Evolutionary conservation across 257 asterid genomes (phyloP).

Genomic region (Fraxinus anomala): DNA sequence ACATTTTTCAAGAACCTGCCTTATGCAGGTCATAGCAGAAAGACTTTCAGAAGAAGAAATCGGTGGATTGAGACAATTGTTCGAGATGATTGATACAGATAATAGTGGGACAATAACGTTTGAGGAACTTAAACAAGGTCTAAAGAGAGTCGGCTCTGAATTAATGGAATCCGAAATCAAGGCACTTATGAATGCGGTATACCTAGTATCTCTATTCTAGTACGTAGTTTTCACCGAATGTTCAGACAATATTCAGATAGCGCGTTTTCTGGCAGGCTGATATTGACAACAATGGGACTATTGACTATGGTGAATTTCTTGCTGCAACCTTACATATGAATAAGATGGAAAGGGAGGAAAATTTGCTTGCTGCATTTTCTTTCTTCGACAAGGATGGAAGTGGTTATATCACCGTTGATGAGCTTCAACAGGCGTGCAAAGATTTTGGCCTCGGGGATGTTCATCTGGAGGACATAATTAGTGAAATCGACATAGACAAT

Average conservation of each 20-base stretch:
- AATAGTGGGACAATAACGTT: constrained; percentile 79
- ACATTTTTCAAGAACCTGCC: background rate
- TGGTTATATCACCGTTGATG: constrained; percentile 89
- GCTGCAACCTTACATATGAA: constrained; percentile 94
- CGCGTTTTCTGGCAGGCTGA: constrained; percentile 65
- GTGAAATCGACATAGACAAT: constrained; percentile 80
- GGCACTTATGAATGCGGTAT: constrained; percentile 84
- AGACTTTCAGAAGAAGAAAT: constrained; percentile 94
- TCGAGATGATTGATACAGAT: constrained; percentile 87
- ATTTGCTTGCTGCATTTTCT: constrained; percentile 87
- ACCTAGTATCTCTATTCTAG: background rate
- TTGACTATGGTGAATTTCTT: constrained; percentile 91
- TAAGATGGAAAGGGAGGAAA: constrained; percentile 94
- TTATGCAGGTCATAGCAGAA: constrained; percentile 84
- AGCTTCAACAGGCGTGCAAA: constrained; percentile 89
- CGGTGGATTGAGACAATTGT: constrained; percentile 84
- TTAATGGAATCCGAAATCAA: constrained; percentile 82
- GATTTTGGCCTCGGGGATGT: constrained; percentile 81
- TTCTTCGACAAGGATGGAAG: constrained; percentile 98
- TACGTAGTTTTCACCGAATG: background rate
- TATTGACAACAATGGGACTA: constrained; percentile 80
- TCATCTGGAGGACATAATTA: constrained; percentile 74
- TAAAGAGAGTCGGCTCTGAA: constrained; percentile 81
- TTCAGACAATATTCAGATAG: background rate
- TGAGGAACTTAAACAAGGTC: constrained; percentile 80